Evolutionary conservation across 495 filamentous ascomycete genomes (phyloP).

Genomic region (Tuber melanosporum): DNA sequence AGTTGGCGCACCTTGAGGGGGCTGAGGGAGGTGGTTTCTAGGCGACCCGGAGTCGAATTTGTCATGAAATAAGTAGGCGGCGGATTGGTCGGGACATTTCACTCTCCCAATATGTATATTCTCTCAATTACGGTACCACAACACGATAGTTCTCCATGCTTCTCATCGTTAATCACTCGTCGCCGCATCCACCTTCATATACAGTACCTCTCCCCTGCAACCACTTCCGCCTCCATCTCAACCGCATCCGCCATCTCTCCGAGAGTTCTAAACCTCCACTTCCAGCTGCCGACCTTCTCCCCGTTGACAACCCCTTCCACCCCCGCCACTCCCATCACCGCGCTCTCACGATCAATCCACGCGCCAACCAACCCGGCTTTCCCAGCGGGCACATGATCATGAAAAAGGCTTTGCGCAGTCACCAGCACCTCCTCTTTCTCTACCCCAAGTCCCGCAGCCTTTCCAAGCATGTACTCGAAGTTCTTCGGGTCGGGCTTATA

Average conservation of each 20-base stretch:
- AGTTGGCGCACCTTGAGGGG: slow-evolving; percentile 1
- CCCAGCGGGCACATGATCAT: slow-evolving; percentile 66
- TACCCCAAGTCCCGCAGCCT: slow-evolving; percentile 52
- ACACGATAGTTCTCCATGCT: background rate
- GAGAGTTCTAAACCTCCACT: slow-evolving; percentile 59
- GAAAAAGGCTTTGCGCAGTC: slow-evolving; percentile 61
- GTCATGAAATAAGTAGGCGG: background rate
- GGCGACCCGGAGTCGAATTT: background rate
- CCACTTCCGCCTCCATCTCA: slow-evolving; percentile 43
- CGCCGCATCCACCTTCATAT: background rate
- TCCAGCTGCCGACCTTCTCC: slow-evolving; percentile 48
- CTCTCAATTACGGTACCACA: background rate
- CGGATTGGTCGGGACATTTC: background rate
- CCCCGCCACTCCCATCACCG: slow-evolving; percentile 46
- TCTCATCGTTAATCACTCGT: background rate
- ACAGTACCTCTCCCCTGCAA: background rate
- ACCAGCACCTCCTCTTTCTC: slow-evolving; percentile 55
- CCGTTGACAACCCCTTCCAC: slow-evolving; percentile 47
- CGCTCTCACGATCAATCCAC: slow-evolving; percentile 62
- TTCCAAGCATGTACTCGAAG: slow-evolving; percentile 59
- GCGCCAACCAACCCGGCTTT: slow-evolving; percentile 56
- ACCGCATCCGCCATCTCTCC: slow-evolving; percentile 67
- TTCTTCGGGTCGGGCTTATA: slow-evolving; percentile 67
- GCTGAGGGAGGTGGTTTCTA: background rate
- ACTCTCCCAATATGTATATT: background rate